Conservation (phyloP, 2,329 filamentous ascomycete species). For the Bipolaris victoriae region DNA sequence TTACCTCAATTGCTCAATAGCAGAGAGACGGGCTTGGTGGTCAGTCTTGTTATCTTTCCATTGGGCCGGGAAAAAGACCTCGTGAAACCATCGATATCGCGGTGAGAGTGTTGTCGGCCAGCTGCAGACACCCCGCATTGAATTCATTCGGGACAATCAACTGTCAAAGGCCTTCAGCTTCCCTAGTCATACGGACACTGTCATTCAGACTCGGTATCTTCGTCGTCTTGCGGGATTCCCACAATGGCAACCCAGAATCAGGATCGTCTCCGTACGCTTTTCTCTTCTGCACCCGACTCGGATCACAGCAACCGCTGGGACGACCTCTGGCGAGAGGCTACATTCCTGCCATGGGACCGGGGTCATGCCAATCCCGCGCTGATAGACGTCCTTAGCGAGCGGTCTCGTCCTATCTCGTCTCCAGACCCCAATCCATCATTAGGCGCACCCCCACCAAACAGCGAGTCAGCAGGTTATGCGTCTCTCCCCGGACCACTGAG, state of each 20-base stretch:
- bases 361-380: slow-evolving; percentile 65
- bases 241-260: slow-evolving; percentile 39
- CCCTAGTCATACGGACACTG: neutral
- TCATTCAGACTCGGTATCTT: neutral
- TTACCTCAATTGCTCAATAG: neutral
- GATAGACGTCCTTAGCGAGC: slow-evolving; percentile 56
- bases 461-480: slow-evolving; percentile 6
- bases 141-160: neutral
- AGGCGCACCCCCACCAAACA: slow-evolving; percentile 20
- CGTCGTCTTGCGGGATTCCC: neutral
- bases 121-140: neutral
- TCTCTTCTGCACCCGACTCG: slow-evolving; percentile 50
- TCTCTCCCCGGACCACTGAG: slow-evolving; percentile 23
- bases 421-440: slow-evolving; percentile 26
- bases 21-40: neutral
- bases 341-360: slow-evolving; percentile 64
- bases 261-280: slow-evolving; percentile 50
- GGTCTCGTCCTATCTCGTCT: slow-evolving; percentile 15
- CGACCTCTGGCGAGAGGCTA: slow-evolving; percentile 14
- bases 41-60: neutral
- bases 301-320: slow-evolving; percentile 42
- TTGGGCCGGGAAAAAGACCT: neutral
- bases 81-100: neutral
- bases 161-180: neutral
- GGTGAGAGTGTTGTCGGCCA: neutral